A percentile compares a stretch with the other conserved stretches of the same genome.
These are phyloP conservation scores for Aureoboletus auriporus DNA, from an alignment of 768 basidiomycete species.

Conservation along the genomic window DNA sequence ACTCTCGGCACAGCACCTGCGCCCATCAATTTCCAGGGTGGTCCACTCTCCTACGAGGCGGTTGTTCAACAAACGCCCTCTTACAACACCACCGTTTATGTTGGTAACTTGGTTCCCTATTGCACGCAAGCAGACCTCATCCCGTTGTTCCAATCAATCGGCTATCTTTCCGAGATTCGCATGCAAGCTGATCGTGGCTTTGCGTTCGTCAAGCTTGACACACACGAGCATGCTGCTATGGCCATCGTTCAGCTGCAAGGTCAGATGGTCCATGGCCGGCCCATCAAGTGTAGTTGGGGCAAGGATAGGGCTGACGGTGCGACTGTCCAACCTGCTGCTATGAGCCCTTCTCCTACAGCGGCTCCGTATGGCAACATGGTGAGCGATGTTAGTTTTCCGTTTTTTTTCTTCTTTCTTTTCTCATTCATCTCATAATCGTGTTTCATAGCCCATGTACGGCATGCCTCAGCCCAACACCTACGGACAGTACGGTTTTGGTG, in stretches of 20 bases:
- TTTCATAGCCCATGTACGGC: slow-evolving; percentile 76
- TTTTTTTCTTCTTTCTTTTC: neutral
- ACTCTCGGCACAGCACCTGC: slow-evolving; percentile 69
- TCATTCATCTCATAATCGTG: neutral
- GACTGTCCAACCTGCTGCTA: slow-evolving; percentile 43
- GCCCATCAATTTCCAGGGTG: slow-evolving; percentile 87
- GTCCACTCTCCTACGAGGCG: slow-evolving; percentile 87
- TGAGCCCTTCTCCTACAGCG: slow-evolving; percentile 59
- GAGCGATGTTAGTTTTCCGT: neutral
- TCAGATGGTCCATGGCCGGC: slow-evolving; percentile 94
- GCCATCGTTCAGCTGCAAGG: slow-evolving; percentile 97
- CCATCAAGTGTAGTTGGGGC: slow-evolving; percentile 99
- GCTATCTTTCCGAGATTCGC: slow-evolving; percentile 96
- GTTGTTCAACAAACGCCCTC: slow-evolving; percentile 91
- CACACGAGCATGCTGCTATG: slow-evolving; percentile 97
- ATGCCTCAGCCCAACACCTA: slow-evolving; percentile 82
- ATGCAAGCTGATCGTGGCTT: slow-evolving; percentile 99
- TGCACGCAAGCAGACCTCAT: slow-evolving; percentile 97
- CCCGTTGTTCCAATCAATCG: slow-evolving; percentile 97
- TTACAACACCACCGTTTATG: slow-evolving; percentile 95
- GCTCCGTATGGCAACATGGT: slow-evolving; percentile 82
- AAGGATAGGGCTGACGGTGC: slow-evolving; percentile 86
- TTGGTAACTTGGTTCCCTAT: slow-evolving; percentile 97
- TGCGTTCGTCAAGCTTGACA: slow-evolving; percentile 98
- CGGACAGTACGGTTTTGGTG: slow-evolving; percentile 70